phyloP scores from a whole-genome alignment of 805 yeast species.

The Kuraishia cidri region DNA sequence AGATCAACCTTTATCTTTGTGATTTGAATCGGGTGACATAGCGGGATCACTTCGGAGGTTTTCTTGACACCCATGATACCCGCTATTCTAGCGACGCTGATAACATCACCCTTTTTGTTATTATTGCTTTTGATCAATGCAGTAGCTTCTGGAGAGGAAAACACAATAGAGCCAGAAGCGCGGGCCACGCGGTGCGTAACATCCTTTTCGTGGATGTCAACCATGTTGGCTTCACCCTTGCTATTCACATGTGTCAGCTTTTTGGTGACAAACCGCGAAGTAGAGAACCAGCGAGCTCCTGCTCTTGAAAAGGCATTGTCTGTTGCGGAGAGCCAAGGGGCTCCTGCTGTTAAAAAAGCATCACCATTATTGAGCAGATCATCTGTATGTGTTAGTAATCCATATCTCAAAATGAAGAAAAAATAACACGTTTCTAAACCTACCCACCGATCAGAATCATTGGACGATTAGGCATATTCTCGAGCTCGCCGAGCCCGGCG shows the following conservation, averaged over 20 bases:
- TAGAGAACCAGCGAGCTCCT: not conserved
- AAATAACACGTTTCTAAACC: too few species aligned
- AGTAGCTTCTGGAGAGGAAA: conserved; percentile 22
- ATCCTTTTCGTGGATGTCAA: conserved; percentile 30
- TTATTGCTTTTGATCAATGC: conserved; percentile 22
- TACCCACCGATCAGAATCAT: conserved; percentile 52
- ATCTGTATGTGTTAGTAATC: too few species aligned
- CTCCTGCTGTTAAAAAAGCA: too few species aligned
- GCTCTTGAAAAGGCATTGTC: too few species aligned
- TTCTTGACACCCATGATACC: conserved; percentile 44
- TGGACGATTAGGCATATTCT: conserved; percentile 38
- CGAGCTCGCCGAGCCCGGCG: conserved; percentile 39
- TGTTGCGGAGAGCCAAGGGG: too few species aligned
- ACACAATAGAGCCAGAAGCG: conserved; percentile 32
- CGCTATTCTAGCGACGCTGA: conserved; percentile 36
- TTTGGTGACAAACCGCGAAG: not conserved
- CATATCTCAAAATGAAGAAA: too few species aligned
- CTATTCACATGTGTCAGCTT: conserved; percentile 27
- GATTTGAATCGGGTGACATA: conserved; percentile 38
- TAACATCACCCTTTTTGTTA: conserved; percentile 44
- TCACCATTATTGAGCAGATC: too few species aligned
- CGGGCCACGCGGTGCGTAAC: conserved; percentile 30
- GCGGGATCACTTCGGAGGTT: conserved; percentile 35
- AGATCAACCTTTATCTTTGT: conserved; percentile 29
- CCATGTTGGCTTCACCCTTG: conserved; percentile 38